phyloP scores from a whole-genome alignment of 306 rosid genomes.

The Ammopiptanthus mongolicus region DNA sequence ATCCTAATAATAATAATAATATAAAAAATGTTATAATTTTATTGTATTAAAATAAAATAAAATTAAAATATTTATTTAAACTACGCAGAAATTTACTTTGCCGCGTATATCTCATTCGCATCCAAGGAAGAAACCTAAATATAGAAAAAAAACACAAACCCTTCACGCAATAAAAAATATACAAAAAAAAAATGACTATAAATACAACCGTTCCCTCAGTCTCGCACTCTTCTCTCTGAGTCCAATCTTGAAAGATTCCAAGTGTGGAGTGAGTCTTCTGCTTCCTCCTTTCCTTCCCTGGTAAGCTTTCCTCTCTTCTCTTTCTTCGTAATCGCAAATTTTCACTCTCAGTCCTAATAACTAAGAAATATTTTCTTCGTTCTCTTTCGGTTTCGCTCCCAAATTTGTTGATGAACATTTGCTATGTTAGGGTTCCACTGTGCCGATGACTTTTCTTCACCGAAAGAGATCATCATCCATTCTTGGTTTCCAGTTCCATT shows the following conservation, averaged over 20 bases:
- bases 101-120: neutral
- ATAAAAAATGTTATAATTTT: too few species aligned
- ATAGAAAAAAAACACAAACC: neutral
- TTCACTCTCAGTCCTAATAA: neutral
- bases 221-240: neutral
- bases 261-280: neutral
- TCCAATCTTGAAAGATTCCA: neutral
- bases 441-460: constrained; percentile 47
- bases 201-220: neutral
- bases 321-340: neutral
- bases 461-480: constrained; percentile 27
- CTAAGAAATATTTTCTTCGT: neutral
- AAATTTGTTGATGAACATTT: neutral
- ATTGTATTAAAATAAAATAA: too few species aligned
- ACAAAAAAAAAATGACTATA: neutral
- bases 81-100: neutral
- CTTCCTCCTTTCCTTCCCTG: constrained; percentile 31
- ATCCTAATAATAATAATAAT: too few species aligned
- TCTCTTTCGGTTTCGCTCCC: neutral
- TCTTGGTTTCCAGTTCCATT: constrained; percentile 25
- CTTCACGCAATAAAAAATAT: neutral
- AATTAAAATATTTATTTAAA: too few species aligned
- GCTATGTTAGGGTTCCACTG: constrained; percentile 43
- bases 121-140: neutral
- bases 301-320: constrained; percentile 28